Base-by-base conservation (phyloP, 2,329 filamentous ascomycete genomes). In the Cladosporium phlei region DNA sequence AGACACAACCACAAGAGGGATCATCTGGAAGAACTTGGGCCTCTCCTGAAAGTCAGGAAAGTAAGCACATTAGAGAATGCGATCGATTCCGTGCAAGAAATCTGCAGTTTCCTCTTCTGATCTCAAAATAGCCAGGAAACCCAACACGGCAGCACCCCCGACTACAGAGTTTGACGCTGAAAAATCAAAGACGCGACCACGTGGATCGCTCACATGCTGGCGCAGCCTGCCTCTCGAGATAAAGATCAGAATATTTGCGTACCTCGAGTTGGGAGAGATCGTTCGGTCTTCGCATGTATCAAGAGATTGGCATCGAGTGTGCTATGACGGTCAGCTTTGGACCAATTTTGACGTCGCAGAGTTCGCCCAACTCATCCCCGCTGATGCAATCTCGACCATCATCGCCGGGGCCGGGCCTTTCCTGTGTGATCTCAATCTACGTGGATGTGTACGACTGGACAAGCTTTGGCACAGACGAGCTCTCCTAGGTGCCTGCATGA, bases 311-410 rank as follows among this genome's bases (percentile, higher is more conserved):
- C 75, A 95, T 65, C 75, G 77, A 38, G 82, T 87, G 67, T 96
- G 91, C 68, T 95, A 91, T 58, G 91, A 98, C 64, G 93, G 93
- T 2, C 93, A 98, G 68, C 70, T 97, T 12, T 98, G 93, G 93
- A 83, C 81, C 3, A 80, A 78, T 32, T 77, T 97, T 38, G 89
- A 97, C 46, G 71, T 64, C 6, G 84, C 88, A 7, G 82, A 86
- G 39, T 97, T 91, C 66, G 96, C 97, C 63, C 79, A 78, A 53
- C 80, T 89, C 43, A 97, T 97, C 54, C 85, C 91, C 0, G 86
- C 86, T 17, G 82, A 87, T 53, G 86, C 87, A 1, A 71, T 98
- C 38, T 80, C 89, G 47, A 88, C 85, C 59, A 89, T 97, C 52
- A 89, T 97, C 60, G 80, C 82, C 1, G 77, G 82, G 3, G 88